Evolutionary conservation across 2,329 filamentous ascomycete species (phyloP).

Genomic region (Lecanoromycetidae sp.): DNA sequence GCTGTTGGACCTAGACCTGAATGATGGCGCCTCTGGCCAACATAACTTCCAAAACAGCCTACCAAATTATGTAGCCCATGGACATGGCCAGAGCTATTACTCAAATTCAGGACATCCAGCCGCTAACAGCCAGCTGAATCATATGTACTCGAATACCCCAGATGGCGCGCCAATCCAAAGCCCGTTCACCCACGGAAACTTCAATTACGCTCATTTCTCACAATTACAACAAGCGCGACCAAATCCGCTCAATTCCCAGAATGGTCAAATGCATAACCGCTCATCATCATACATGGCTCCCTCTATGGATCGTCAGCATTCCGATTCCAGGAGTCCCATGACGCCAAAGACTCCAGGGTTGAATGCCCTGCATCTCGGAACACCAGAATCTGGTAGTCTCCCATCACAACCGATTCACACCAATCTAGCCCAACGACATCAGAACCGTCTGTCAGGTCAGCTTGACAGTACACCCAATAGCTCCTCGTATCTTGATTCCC

Average conservation of each 20-base stretch:
- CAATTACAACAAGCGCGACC: constrained; percentile 41
- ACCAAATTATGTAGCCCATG: constrained; percentile 16
- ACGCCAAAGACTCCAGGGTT: constrained; percentile 76
- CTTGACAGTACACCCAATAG: constrained; percentile 83
- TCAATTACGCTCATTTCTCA: constrained; percentile 66
- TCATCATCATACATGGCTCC: constrained; percentile 36
- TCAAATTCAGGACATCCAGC: constrained; percentile 45
- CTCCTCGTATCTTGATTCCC: constrained; percentile 65
- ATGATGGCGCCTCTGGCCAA: constrained; percentile 19
- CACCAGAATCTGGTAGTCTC: constrained; percentile 60
- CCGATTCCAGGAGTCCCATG: constrained; percentile 65
- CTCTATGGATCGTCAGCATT: constrained; percentile 59
- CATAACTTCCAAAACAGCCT: constrained; percentile 12
- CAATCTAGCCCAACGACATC: constrained; percentile 50
- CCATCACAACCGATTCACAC: constrained; percentile 67
- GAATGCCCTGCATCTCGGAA: constrained; percentile 57
- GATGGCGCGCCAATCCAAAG: constrained; percentile 88
- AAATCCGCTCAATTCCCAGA: constrained; percentile 27
- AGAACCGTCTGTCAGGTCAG: constrained; percentile 75
- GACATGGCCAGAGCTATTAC: constrained; percentile 28
- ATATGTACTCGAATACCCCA: constrained; percentile 72
- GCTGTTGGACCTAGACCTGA: constrained; percentile 53
- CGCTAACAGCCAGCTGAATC: constrained; percentile 54
- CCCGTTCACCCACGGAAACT: constrained; percentile 64
- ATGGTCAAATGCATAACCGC: constrained; percentile 1